Evolutionary conservation across 1,284 basidiomycete species (phyloP), one percentile per base, ranked within the genome.

Genomic region (Ceratobasidium sp.): DNA sequence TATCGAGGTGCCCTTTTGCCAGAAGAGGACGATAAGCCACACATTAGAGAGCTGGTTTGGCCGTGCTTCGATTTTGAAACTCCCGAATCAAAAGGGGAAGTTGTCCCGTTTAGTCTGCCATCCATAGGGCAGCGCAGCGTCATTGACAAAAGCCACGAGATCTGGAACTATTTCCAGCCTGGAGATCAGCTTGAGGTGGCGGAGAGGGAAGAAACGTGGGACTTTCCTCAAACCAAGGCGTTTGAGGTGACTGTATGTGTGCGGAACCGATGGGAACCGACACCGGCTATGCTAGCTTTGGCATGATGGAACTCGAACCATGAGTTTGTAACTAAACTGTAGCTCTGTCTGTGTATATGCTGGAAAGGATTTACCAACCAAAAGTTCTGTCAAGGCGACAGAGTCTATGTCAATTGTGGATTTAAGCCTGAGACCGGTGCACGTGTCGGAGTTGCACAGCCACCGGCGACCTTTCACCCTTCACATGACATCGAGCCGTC

Each of bases 141-240:
- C 15, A 42, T 48, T 4, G 42, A 23, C 17, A 3, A 9, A 23
- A 48, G 23, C n/a, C 64, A 66, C 23, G 64, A 48, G 40, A 48
- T 46, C 23, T 48, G 64, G 64, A 3, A 23, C n/a, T 13, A 3
- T 48, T 48, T 66, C 28, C 44, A 46, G 23, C 42, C 44, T 10
- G 42, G 64, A 20, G 64, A 66, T 66, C 42, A 48, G 13, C 9
- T 66, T 44, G 64, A 66, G 15, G 64, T 66, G n/a, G 64, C 64
- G 12, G 3, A 7, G 20, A 28, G 33, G 26, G 28, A 26, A 12
- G 10, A 28, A 4, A 1, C 13, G 2, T 20, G 23, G 52, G 20
- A 54, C 7, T 54, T 2, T n/a, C n/a, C n/a, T 54, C 15, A 9
- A 2, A 26, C 7, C 2, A n/a, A n/a, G 2, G 23, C 2, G 17